Evolutionary conservation across 352 stramenopile genomes (phyloP), one percentile per base, ranked within the genome.

Genomic region (Globisporangium cederbergense): DNA sequence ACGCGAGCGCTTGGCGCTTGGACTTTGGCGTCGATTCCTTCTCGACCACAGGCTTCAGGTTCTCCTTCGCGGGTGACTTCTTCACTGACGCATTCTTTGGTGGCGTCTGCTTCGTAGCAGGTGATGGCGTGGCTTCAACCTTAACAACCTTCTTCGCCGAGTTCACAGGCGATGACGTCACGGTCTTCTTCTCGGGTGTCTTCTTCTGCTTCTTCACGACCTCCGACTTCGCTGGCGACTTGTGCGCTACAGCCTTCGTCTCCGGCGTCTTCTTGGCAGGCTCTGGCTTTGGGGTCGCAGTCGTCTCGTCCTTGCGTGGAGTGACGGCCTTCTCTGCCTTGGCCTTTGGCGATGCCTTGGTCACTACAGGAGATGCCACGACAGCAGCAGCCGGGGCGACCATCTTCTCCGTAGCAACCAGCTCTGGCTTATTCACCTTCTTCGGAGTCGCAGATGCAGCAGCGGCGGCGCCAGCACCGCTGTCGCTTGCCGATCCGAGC

Each of bases 401-500:
- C 4, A 16, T 52, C 34, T 47, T 56, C 43, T 46, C 47, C 28
- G 14, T n/a, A 32, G 28, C 32, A 18, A 45, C 42, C 5, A 25
- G 30, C 38, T 45, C 45, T 34, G n/a, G 42, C 28, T 57, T 42
- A 50, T 38, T 69, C 22, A 9, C 40, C 42, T 43, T 53, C 50
- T 52, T 70, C 30, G 49, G 32, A 10, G 52, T 22, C 36, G 52
- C 16, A 30, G 30, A 8, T 6, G 51, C 28, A 30, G 30, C 1
- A 16, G 51, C 18, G 18, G 38, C 22, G 58, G 25, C 1, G 25
- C 25, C 25, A 1, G 25, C 32, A 36, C 7, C 53, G 11, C 38
- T 65, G 28, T 67, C 62, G 1, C 30, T 25, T 56, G 53, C 59
- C 14, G 13, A 38, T 3, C 56, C 61, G 58, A 90, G 51, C 46